A percentile compares a stretch with the other conserved stretches of the same genome.
phyloP scores from a whole-genome alignment of 1,284 basidiomycete genomes.

The Trichosporon sp. region DNA sequence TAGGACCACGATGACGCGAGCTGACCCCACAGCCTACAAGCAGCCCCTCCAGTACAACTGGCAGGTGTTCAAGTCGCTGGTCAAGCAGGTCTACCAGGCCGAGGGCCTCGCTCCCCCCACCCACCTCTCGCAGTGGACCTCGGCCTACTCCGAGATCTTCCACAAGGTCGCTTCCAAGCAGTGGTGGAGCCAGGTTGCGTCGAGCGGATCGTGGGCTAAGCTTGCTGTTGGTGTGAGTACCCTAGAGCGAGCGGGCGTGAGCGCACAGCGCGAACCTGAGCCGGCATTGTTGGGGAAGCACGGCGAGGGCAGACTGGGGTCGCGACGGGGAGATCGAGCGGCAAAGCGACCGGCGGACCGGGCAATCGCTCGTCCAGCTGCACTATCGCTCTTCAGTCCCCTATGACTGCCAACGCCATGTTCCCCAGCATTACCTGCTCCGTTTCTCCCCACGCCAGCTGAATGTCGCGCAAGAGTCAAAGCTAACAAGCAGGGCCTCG shows the following conservation, averaged over 20 bases:
- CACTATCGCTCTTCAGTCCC: no score
- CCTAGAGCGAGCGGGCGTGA: background rate
- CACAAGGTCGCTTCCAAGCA: constrained; percentile 65
- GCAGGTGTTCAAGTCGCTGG: constrained; percentile 76
- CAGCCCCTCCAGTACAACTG: constrained; percentile 82
- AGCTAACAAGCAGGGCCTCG: constrained; percentile 55
- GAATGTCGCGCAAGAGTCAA: no score
- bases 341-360: no score
- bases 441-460: no score
- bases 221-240: constrained; percentile 81
- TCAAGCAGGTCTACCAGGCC: constrained; percentile 86
- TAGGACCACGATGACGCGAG: background rate
- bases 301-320: no score
- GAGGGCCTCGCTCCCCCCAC: constrained; percentile 84
- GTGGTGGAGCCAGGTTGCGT: constrained; percentile 71
- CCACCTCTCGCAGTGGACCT: constrained; percentile 65
- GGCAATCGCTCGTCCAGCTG: no score
- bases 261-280: no score
- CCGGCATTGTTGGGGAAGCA: background rate
- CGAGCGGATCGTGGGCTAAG: constrained; percentile 75
- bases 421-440: no score
- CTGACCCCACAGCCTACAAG: constrained; percentile 67
- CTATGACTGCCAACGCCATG: no score
- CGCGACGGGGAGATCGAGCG: no score
- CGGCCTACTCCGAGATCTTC: constrained; percentile 75